phyloP scores from a whole-genome alignment of 768 basidiomycete genomes.

The Kwoniella bestiolae region DNA sequence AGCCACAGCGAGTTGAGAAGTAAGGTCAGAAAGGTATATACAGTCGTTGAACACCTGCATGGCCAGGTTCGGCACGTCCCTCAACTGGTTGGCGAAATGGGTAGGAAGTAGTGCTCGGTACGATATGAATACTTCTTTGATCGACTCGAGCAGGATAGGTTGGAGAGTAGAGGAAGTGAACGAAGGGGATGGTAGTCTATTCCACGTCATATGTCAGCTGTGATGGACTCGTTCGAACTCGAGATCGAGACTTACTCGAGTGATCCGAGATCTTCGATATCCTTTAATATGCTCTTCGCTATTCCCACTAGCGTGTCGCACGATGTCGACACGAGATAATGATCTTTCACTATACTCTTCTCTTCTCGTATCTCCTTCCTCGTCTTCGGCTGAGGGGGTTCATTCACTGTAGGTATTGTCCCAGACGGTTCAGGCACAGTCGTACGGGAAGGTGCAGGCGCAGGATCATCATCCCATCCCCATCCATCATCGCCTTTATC shows the following conservation, averaged over 20 bases:
- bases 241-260: slow-evolving; percentile 58
- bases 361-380: slow-evolving; percentile 33
- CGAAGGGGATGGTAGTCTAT: slow-evolving; percentile 50
- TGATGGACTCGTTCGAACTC: not conserved
- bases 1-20: slow-evolving; percentile 51
- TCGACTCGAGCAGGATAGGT: slow-evolving; percentile 64
- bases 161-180: slow-evolving; percentile 56
- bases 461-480: slow-evolving; percentile 33
- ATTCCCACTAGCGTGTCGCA: slow-evolving; percentile 42
- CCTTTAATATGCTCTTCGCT: slow-evolving; percentile 33
- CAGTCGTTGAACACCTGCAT: slow-evolving; percentile 86
- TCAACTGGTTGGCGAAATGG: slow-evolving; percentile 62
- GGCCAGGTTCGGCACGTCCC: slow-evolving; percentile 62
- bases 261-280: slow-evolving; percentile 62
- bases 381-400: not conserved
- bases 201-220: not conserved
- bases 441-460: not conserved
- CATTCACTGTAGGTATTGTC: not conserved
- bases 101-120: slow-evolving; percentile 79
- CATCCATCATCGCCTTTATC: slow-evolving; percentile 19
- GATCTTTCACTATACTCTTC: slow-evolving; percentile 32
- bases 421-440: not conserved
- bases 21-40: slow-evolving; percentile 64
- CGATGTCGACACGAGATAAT: slow-evolving; percentile 39
- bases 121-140: slow-evolving; percentile 73